Base-by-base conservation (phyloP, 805 yeast species). In the Kockiozyma suomiensis region DNA sequence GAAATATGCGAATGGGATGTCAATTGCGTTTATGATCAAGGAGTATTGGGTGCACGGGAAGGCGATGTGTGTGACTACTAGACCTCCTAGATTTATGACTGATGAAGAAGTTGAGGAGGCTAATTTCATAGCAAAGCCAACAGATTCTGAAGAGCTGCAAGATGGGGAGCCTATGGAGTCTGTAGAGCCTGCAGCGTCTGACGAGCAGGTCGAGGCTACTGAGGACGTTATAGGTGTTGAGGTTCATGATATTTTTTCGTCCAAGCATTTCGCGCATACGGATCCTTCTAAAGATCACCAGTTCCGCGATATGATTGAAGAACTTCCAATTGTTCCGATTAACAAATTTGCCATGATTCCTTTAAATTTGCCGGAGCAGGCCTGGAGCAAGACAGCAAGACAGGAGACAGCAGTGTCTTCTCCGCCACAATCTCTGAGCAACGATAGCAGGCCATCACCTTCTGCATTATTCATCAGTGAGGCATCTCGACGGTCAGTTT, bases 31-130 rank as follows among this genome's bases (percentile, higher is more conserved):
- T 60, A 87, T 91, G 0, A 81, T 93, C 1, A 74, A 76, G 69
- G 96, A 89, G 62, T 90, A 85, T 71, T 90, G 96, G 96, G 76
- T 69, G 1, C 82, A 81, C 66, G 97, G 97, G 0, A 85, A 84
- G 69, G 83, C 64, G 13, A 15, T 26, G 15, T 65, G 68, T 40
- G 47, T 90, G 13, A 82, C 80, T 60, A 73, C 81, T 52, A 81
- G 77, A 65, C 78, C 81, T 2, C 79, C 84, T 10, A 64, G 66
- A 32, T 67, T 69, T 40, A 52, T 78, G 21, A 68, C 67, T 6
- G 55, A 62, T 1, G 57, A 50, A 25, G 65, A 45, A 25, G 63
- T n/a, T n/a, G n/a, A n/a, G n/a, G n/a, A n/a, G n/a, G n/a, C n/a
- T n/a, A n/a, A n/a, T n/a, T n/a, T n/a, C n/a, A n/a, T n/a, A n/a